Evolutionary conservation across 768 basidiomycete genomes (phyloP).

Genomic region (Mycena polygramma): DNA sequence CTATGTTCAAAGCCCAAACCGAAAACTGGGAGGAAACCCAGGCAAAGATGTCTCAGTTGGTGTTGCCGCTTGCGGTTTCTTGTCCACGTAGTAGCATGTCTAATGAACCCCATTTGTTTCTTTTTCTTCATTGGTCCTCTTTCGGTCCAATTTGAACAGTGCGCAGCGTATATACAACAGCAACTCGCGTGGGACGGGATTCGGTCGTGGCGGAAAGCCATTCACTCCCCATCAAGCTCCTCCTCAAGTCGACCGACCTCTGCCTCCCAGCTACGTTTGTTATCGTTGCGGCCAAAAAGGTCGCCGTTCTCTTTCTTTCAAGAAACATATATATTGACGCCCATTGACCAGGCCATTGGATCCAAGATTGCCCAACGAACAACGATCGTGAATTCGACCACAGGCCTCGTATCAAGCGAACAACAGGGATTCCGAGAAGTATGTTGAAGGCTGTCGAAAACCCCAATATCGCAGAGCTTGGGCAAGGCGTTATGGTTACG

Average conservation of each 20-base stretch:
- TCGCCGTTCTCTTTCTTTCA: slow-evolving; percentile 45
- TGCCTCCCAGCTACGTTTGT: slow-evolving; percentile 97
- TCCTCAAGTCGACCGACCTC: slow-evolving; percentile 76
- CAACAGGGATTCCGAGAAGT: slow-evolving; percentile 97
- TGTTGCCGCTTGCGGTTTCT: slow-evolving; percentile 72
- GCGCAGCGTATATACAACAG: slow-evolving; percentile 78
- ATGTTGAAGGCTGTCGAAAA: slow-evolving; percentile 97
- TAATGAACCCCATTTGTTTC: slow-evolving; percentile 75
- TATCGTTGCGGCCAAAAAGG: slow-evolving; percentile 99
- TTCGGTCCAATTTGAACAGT: slow-evolving; percentile 57
- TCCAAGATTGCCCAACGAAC: slow-evolving; percentile 98
- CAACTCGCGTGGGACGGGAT: slow-evolving; percentile 75
- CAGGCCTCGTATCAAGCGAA: slow-evolving; percentile 94
- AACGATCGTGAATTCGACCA: slow-evolving; percentile 96
- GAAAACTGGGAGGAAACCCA: slow-evolving; percentile 99
- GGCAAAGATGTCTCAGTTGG: slow-evolving; percentile 99
- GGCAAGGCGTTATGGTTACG: slow-evolving; percentile 96
- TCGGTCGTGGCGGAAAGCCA: slow-evolving; percentile 72
- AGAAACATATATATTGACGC: slow-evolving; percentile 26
- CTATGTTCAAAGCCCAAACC: slow-evolving; percentile 95
- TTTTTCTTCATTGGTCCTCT: slow-evolving; percentile 44
- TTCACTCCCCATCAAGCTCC: slow-evolving; percentile 59
- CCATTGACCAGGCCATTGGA: slow-evolving; percentile 89
- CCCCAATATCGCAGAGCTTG: slow-evolving; percentile 75
- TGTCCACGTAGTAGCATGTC: slow-evolving; percentile 79